These are phyloP conservation scores for Bothriochloa decipiens DNA, from an alignment of 176 grass and related monocot genomes.

Conservation along the genomic window DNA sequence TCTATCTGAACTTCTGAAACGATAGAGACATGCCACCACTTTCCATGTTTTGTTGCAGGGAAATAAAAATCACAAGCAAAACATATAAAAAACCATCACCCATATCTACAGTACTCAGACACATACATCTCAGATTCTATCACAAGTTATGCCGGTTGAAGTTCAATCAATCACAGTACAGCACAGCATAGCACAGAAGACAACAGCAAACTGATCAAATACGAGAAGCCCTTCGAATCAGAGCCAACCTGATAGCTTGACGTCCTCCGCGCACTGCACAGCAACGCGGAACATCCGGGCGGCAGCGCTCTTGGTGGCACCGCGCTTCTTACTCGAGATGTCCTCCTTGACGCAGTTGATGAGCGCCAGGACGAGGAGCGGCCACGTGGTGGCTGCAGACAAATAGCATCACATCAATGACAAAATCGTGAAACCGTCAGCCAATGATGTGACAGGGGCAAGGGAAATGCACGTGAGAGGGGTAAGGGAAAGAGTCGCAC, in stretches of 20 bases:
- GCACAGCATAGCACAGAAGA: slow-evolving; percentile 5
- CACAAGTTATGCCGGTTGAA: background rate
- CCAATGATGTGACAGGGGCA: background rate
- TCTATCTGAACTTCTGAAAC: background rate
- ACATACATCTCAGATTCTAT: background rate
- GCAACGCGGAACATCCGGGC: slow-evolving; percentile 70
- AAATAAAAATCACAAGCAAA: background rate
- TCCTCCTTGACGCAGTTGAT: slow-evolving; percentile 56
- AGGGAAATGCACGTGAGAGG: background rate
- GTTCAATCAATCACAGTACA: background rate
- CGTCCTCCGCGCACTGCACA: slow-evolving; percentile 65
- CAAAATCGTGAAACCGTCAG: slow-evolving; percentile 8
- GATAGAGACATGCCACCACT: background rate
- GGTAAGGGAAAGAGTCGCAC: background rate
- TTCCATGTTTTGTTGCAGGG: background rate
- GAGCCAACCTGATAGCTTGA: slow-evolving; percentile 58
- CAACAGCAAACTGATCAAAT: background rate
- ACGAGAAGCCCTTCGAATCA: background rate
- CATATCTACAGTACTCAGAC: slow-evolving; percentile 1
- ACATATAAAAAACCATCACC: background rate
- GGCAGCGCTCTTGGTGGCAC: slow-evolving; percentile 49
- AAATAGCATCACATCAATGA: slow-evolving; percentile 19
- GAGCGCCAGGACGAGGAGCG: slow-evolving; percentile 56
- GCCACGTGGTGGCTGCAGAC: slow-evolving; percentile 77
- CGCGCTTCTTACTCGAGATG: slow-evolving; percentile 68